A percentile compares a stretch with the other conserved stretches of the same genome.
phyloP scores from a whole-genome alignment of 2,329 filamentous ascomycete genomes.

The Cladophialophora psammophila region DNA sequence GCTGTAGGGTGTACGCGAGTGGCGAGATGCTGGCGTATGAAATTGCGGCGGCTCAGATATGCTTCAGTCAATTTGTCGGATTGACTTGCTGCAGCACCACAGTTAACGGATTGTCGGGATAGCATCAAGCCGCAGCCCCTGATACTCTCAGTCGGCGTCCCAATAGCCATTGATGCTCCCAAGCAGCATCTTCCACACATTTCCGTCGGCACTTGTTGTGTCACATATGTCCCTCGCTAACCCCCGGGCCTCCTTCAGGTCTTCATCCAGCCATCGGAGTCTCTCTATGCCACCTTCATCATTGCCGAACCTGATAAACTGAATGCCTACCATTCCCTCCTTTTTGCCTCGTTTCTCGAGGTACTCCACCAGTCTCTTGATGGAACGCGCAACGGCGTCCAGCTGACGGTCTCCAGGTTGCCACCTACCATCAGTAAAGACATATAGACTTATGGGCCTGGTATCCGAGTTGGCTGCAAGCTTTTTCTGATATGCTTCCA shows the following conservation, averaged over 20 bases:
- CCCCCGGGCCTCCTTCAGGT: background rate
- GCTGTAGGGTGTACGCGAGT: too few species aligned
- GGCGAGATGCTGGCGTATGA: too few species aligned
- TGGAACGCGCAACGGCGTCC: background rate
- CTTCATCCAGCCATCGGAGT: constrained; percentile 36
- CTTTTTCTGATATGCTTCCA: constrained; percentile 24
- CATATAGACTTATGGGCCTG: constrained; percentile 21
- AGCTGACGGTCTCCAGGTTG: constrained; percentile 4
- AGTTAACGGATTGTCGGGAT: too few species aligned
- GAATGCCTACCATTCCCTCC: constrained; percentile 39
- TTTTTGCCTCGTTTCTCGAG: background rate
- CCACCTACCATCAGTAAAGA: constrained; percentile 29
- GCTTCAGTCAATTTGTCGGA: too few species aligned
- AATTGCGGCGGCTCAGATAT: too few species aligned
- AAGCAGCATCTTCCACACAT: constrained; percentile 29
- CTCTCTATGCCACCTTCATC: constrained; percentile 36
- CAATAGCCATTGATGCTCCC: constrained; percentile 15
- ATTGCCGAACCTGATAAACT: constrained; percentile 45
- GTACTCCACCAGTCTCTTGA: constrained; percentile 14
- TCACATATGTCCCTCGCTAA: constrained; percentile 16
- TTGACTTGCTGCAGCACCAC: too few species aligned
- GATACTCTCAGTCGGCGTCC: constrained; percentile 13
- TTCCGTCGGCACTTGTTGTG: constrained; percentile 9
- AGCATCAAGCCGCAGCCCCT: background rate
- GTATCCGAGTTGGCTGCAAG: background rate